Evolutionary conservation across 1,284 basidiomycete genomes (phyloP).

Genomic region (Marasmius fiardii): DNA sequence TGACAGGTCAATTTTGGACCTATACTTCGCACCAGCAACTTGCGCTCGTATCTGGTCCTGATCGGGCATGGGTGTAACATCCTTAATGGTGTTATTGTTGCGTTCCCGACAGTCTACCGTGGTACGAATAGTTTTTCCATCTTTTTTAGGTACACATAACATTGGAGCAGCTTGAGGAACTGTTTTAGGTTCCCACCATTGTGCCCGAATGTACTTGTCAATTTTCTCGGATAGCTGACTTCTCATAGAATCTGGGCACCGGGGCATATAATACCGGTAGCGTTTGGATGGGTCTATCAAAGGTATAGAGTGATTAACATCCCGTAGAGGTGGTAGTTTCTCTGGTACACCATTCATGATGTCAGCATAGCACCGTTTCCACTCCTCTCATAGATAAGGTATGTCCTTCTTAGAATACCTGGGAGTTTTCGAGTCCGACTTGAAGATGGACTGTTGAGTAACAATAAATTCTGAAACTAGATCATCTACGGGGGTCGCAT

Average conservation of each 20-base stretch:
- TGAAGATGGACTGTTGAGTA: background rate
- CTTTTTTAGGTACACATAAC: conserved; percentile 33
- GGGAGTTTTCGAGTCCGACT: background rate
- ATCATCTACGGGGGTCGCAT: background rate
- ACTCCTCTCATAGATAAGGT: background rate
- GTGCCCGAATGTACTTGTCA: conserved; percentile 23
- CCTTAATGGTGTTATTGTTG: conserved; percentile 32
- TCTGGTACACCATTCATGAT: background rate
- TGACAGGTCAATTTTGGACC: too few relatives aligned
- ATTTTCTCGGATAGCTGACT: conserved; percentile 25
- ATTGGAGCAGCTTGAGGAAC: conserved; percentile 28
- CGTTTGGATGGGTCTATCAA: conserved; percentile 22
- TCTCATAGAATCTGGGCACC: conserved; percentile 23
- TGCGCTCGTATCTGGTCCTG: conserved; percentile 29
- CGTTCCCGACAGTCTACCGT: too few relatives aligned
- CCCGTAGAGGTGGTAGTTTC: background rate
- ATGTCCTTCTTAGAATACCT: background rate
- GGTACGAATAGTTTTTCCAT: conserved; percentile 25
- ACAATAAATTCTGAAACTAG: background rate
- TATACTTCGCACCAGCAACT: conserved; percentile 22
- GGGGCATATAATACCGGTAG: conserved; percentile 23
- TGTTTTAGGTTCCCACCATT: too few relatives aligned
- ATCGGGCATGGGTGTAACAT: conserved; percentile 34
- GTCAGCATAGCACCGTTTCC: background rate
- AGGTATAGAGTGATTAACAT: conserved; percentile 23